Evolutionary conservation across 1,284 basidiomycete genomes (phyloP), one percentile per base, ranked within the genome.

Genomic region (Cystobasidium slooffiae): DNA sequence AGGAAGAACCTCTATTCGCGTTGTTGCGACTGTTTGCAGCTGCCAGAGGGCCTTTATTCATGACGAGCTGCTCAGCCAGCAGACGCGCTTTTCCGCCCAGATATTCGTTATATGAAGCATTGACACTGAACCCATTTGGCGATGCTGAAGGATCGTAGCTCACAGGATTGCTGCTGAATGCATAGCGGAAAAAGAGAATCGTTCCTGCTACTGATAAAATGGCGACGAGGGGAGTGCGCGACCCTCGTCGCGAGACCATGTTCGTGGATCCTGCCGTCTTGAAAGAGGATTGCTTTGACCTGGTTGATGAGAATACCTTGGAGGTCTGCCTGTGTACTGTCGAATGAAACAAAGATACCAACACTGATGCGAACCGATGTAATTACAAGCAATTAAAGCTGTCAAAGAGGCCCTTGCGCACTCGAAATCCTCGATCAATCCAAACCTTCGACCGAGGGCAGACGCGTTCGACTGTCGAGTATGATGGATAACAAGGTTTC

Each of bases 141-240:
- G 31, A 46, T 47, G 47, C 49, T 12, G 47, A 22, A 37, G 64
- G 47, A 49, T 47, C 64, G 37, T 67, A 55, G 10, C 18, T 31
- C 24, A 20, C 44, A 22, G 64, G 37, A 22, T n/a, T 47, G 37
- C 22, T 47, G 51, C 64, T 59, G 59, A 72, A 64, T 5, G 69
- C 58, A 49, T 63, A 72, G 49, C 69, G 46, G 49, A 72, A 63
- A 22, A 72, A 59, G 43, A 72, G 69, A 20, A 63, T 20, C 7
- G 69, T 72, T 14, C 44, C 69, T 46, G 69, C 69, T 31, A 72
- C 49, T 14, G 59, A 63, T 43, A 72, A 49, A 31, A 72, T 22
- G 18, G 59, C 69, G 58, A 64, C 69, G 44, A 69, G 68, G 20
- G 69, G 69, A 51, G 61, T 72, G 14, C 69, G 69, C 69, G 58